Evolutionary conservation across 2,329 filamentous ascomycete species (phyloP).

Genomic region (Parastagonospora avenae): DNA sequence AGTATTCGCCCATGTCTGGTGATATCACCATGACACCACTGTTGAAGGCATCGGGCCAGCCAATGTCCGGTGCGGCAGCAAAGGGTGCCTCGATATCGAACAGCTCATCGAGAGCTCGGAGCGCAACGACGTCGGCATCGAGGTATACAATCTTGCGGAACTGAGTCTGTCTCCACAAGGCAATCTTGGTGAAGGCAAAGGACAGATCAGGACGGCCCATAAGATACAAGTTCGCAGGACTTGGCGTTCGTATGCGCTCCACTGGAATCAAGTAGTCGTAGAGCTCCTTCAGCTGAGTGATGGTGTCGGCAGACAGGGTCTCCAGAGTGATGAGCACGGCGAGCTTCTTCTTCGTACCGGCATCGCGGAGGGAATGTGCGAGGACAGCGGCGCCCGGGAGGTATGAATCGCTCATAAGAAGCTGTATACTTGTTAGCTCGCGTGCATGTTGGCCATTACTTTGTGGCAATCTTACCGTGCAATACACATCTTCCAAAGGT

Average conservation of each 20-base stretch:
- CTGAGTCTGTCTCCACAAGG: constrained; percentile 88
- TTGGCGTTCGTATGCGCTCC: constrained; percentile 74
- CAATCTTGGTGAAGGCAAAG: constrained; percentile 95
- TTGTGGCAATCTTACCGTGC: constrained; percentile 58
- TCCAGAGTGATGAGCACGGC: constrained; percentile 84
- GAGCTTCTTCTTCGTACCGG: constrained; percentile 82
- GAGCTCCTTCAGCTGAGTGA: constrained; percentile 79
- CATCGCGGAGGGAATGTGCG: constrained; percentile 92
- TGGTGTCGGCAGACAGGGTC: constrained; percentile 73
- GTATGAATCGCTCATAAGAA: constrained; percentile 90
- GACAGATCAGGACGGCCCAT: constrained; percentile 92
- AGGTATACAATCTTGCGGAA: constrained; percentile 94
- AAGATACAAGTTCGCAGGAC: constrained; percentile 81
- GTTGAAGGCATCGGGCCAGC: constrained; percentile 98
- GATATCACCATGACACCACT: constrained; percentile 93
- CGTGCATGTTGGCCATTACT: constrained; percentile 17
- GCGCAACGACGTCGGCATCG: constrained; percentile 90
- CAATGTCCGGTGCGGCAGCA: constrained; percentile 86
- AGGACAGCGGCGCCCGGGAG: constrained; percentile 95
- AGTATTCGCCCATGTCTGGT: constrained; percentile 86
- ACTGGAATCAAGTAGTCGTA: constrained; percentile 92
- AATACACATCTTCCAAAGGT: constrained; percentile 65
- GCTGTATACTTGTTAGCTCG: constrained; percentile 59
- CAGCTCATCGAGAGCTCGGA: constrained; percentile 90
- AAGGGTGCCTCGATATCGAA: constrained; percentile 69